Conservation (phyloP, 108 stramenopile genomes). For the Nitzschia sp. region DNA sequence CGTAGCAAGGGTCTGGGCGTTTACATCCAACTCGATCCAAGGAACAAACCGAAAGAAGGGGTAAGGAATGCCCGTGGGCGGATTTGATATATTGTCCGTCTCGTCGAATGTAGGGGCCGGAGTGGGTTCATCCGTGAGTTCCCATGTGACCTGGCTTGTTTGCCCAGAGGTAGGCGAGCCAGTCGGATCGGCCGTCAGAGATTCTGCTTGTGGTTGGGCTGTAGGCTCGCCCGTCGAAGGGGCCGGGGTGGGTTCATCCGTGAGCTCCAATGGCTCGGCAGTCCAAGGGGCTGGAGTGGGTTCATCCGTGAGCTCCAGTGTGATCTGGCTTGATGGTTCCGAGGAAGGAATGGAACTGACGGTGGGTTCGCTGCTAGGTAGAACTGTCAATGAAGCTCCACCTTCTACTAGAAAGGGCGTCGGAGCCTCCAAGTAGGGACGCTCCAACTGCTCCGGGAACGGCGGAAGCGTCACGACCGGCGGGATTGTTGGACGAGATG, state of each 20-base stretch:
- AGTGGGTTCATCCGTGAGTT: background rate
- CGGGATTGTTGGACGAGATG: no score
- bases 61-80: background rate
- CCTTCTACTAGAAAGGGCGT: background rate
- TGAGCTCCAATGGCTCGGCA: no score
- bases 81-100: no score
- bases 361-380: background rate
- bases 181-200: no score
- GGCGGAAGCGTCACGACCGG: no score
- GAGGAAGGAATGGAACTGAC: background rate
- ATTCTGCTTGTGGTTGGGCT: no score
- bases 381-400: background rate
- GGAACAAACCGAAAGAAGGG: background rate
- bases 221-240: background rate
- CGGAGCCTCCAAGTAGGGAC: no score
- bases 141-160: no score
- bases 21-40: background rate
- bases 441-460: no score
- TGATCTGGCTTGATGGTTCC: background rate
- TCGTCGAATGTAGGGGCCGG: background rate
- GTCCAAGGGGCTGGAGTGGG: background rate
- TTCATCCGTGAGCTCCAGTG: no score
- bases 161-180: no score
- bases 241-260: background rate
- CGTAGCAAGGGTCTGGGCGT: background rate